Evolutionary conservation across 2,329 filamentous ascomycete species (phyloP).

Genomic region (Leptosphaerulina australis): DNA sequence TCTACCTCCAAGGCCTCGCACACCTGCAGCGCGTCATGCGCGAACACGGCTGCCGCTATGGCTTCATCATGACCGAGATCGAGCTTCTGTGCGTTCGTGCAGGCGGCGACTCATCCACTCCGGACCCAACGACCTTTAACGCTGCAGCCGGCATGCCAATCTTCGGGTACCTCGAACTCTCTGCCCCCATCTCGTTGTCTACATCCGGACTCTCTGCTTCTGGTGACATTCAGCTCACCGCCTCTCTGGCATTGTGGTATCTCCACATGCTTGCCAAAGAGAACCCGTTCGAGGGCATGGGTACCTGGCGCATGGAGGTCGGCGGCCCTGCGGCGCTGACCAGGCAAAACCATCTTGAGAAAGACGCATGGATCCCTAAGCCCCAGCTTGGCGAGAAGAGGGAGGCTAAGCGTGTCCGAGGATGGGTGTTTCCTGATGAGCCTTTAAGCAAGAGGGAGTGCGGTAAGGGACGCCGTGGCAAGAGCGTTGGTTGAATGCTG

Average conservation of each 20-base stretch:
- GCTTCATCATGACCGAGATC: slow-evolving; percentile 95
- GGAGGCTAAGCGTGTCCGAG: slow-evolving; percentile 73
- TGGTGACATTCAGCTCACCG: slow-evolving; percentile 64
- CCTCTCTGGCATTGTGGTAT: slow-evolving; percentile 77
- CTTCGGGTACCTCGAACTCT: slow-evolving; percentile 87
- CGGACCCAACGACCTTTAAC: slow-evolving; percentile 47
- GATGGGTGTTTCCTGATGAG: slow-evolving; percentile 79
- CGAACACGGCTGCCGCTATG: slow-evolving; percentile 89
- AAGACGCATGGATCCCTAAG: slow-evolving; percentile 77
- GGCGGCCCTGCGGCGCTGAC: slow-evolving; percentile 76
- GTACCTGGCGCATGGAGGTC: slow-evolving; percentile 71
- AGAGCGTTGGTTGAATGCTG: slow-evolving; percentile 25
- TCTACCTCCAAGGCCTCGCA: slow-evolving; percentile 84
- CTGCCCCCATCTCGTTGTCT: slow-evolving; percentile 61
- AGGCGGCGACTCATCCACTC: slow-evolving; percentile 57
- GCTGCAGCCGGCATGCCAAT: slow-evolving; percentile 66
- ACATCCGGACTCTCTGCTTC: slow-evolving; percentile 45
- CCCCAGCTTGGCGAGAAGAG: slow-evolving; percentile 75
- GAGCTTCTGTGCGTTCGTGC: slow-evolving; percentile 90
- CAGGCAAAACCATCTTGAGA: slow-evolving; percentile 69
- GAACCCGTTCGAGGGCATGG: slow-evolving; percentile 65
- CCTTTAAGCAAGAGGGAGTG: slow-evolving; percentile 72
- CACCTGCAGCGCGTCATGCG: slow-evolving; percentile 92
- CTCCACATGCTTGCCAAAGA: slow-evolving; percentile 73
- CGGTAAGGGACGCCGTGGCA: slow-evolving; percentile 42